Evolutionary conservation across 2,329 filamentous ascomycete species (phyloP).

Genomic region (Calonectria montana): DNA sequence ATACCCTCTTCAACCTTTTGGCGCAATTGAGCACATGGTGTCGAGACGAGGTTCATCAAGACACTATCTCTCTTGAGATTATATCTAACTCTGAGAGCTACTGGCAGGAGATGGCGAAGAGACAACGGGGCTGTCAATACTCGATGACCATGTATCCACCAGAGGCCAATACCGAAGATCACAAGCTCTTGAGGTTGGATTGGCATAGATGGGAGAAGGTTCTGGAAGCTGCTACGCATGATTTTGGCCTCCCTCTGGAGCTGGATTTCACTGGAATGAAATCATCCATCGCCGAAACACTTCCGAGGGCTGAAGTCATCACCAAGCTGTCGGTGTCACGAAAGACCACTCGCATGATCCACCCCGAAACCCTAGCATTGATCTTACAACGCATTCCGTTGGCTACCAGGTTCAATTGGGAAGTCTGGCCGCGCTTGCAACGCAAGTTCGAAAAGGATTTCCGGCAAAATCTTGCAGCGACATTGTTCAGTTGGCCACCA

Average conservation of each 20-base stretch:
- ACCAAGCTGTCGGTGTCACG: background rate
- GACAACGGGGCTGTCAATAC: background rate
- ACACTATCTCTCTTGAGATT: conserved; percentile 5
- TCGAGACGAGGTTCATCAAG: background rate
- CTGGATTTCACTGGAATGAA: background rate
- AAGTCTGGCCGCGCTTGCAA: background rate
- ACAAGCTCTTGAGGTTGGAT: background rate
- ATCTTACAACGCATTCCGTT: background rate
- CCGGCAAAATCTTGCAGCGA: background rate
- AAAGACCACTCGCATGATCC: background rate
- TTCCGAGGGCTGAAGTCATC: background rate
- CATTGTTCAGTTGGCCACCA: background rate
- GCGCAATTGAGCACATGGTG: background rate
- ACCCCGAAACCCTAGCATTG: background rate
- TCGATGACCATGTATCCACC: background rate
- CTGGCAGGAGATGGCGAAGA: conserved; percentile 7
- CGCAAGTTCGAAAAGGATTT: background rate
- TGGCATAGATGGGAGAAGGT: background rate
- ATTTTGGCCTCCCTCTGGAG: conserved; percentile 14
- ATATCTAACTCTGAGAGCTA: conserved; percentile 2
- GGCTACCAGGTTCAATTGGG: background rate
- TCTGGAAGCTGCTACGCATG: conserved; percentile 1
- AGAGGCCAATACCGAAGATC: background rate
- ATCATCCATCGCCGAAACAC: no score
- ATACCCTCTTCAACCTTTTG: background rate